These are phyloP conservation scores for Pilasporangium apinafurcum DNA, from an alignment of 352 stramenopile genomes.

Conservation along the genomic window DNA sequence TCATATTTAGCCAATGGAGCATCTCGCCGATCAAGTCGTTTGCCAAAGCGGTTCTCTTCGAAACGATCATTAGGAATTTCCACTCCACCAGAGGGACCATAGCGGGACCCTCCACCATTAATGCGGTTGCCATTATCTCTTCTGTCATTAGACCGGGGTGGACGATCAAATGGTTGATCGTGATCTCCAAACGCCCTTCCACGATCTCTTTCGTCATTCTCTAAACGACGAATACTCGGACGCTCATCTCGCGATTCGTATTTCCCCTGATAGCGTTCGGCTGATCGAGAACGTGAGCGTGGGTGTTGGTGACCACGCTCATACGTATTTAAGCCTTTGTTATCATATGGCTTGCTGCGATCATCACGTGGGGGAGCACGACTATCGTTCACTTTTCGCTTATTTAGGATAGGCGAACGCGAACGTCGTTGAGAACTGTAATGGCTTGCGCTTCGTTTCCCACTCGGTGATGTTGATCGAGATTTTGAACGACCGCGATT, in stretches of 20 bases:
- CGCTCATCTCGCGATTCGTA: slow-evolving; percentile 2
- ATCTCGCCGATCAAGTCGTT: slow-evolving; percentile 6
- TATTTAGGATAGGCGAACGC: slow-evolving; percentile 1
- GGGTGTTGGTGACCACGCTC: neutral
- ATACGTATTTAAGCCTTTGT: neutral
- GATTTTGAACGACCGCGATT: slow-evolving; percentile 1
- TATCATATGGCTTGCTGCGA: neutral
- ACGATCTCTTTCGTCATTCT: neutral
- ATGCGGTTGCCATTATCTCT: neutral
- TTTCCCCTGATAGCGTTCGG: neutral
- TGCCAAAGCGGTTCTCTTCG: slow-evolving; percentile 8
- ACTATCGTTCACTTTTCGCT: neutral
- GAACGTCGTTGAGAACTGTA: neutral
- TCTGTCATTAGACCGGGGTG: slow-evolving; percentile 3
- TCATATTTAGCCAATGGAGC: no score
- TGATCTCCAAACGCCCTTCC: neutral
- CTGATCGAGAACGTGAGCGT: slow-evolving; percentile 6
- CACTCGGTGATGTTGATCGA: neutral
- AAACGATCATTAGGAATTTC: slow-evolving; percentile 1
- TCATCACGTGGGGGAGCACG: neutral
- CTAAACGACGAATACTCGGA: neutral
- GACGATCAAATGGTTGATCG: slow-evolving; percentile 1
- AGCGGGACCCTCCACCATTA: slow-evolving; percentile 3
- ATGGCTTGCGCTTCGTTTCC: neutral
- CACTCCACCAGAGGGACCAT: slow-evolving; percentile 1